These are phyloP conservation scores for Cetradonia linearis DNA, from an alignment of 495 filamentous ascomycete genomes.

Conservation along the genomic window DNA sequence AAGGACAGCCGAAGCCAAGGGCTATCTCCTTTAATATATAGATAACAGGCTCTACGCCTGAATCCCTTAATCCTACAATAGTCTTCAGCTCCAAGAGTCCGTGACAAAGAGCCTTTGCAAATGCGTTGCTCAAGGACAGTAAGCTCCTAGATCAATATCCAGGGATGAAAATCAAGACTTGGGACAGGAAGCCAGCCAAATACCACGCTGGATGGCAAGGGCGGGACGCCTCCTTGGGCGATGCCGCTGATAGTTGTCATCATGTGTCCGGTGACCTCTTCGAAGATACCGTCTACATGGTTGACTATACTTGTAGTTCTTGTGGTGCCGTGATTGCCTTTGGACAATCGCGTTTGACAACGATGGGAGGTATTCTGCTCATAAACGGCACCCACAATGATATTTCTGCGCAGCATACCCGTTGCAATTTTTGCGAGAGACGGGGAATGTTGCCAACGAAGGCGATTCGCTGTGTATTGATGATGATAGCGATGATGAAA, in stretches of 20 bases:
- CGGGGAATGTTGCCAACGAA: neutral
- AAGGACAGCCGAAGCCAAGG: slow-evolving; percentile 4
- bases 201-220: neutral
- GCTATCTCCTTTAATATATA: slow-evolving; percentile 3
- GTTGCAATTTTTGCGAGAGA: neutral
- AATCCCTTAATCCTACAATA: neutral
- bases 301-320: neutral
- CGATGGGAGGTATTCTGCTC: neutral
- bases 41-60: neutral
- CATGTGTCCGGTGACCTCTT: neutral
- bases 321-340: slow-evolving; percentile 3
- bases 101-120: neutral
- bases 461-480: neutral
- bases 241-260: neutral
- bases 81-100: slow-evolving; percentile 5
- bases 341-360: neutral
- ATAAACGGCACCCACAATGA: neutral
- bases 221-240: neutral
- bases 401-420: slow-evolving; percentile 1
- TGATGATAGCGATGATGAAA: slow-evolving; percentile 4
- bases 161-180: neutral
- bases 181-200: neutral
- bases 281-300: neutral
- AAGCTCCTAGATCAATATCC: slow-evolving; percentile 5
- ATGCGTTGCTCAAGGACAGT: slow-evolving; percentile 8